Conservation (phyloP, 176 grass and related monocot genomes). For the Cymbopogon citratus region DNA sequence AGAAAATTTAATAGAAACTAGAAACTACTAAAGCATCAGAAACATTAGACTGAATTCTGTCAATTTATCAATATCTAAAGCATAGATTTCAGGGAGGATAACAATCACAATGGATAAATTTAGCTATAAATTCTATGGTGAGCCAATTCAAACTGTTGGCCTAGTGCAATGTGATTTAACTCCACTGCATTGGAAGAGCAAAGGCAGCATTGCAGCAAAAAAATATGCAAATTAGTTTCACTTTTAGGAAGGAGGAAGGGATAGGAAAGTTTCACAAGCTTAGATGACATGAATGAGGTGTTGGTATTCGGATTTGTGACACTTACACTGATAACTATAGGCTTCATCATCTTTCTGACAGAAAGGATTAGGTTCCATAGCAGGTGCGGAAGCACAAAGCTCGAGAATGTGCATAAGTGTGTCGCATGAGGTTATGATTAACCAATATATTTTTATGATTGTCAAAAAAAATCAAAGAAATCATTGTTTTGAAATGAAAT, state of each 20-base stretch:
- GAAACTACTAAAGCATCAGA: background rate
- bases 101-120: background rate
- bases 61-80: constrained; percentile 4
- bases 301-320: background rate
- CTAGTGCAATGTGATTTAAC: background rate
- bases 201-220: background rate
- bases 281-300: background rate
- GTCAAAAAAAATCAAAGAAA: background rate
- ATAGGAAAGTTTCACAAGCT: background rate
- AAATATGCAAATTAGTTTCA: background rate
- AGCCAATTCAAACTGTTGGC: background rate
- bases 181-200: background rate
- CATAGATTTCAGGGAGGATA: background rate
- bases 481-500: background rate
- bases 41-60: background rate
- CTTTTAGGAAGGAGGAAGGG: background rate
- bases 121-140: background rate
- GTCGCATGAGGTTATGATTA: background rate
- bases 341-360: background rate
- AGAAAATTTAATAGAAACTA: background rate
- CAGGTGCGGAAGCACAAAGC: background rate
- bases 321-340: background rate
- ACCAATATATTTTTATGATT: background rate
- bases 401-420: background rate
- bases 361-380: background rate